phyloP scores from a whole-genome alignment of 1,284 basidiomycete genomes.

The Cryptococcus sp. region DNA sequence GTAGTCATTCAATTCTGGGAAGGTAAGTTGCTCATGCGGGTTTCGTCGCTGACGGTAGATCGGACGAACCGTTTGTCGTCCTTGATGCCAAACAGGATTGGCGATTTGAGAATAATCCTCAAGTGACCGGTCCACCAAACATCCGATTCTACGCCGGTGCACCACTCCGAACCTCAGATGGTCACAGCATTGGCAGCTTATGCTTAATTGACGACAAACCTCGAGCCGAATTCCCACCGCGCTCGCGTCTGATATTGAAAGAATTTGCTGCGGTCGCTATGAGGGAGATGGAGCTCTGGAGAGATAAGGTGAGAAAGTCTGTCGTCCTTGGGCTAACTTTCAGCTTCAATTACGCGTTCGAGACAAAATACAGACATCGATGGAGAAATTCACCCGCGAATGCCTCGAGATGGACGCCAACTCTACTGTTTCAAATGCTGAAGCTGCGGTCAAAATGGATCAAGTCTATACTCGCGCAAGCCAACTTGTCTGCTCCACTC shows the following conservation, averaged over 20 bases:
- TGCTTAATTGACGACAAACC: conserved; percentile 85
- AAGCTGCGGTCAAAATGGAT: conserved; percentile 65
- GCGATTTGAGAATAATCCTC: conserved; percentile 75
- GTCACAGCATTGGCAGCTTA: conserved; percentile 84
- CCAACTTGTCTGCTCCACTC: conserved; percentile 79
- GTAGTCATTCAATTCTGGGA: conserved; percentile 79
- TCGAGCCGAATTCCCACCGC: conserved; percentile 78
- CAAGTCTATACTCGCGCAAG: conserved; percentile 84
- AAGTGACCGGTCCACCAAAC: conserved; percentile 67
- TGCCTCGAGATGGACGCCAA: conserved; percentile 82
- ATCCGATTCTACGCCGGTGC: conserved; percentile 91
- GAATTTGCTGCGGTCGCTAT: conserved; percentile 93
- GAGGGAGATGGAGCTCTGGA: conserved; percentile 93
- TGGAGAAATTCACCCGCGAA: conserved; percentile 93
- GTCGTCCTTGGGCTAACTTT: conserved; percentile 6
- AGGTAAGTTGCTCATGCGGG: conserved; percentile 57
- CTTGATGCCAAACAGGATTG: conserved; percentile 80
- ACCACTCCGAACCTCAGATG: conserved; percentile 83
- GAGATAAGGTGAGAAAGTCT: conserved; percentile 68
- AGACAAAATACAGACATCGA: conserved; percentile 89
- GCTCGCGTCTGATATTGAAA: conserved; percentile 87
- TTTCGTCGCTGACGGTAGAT: conserved; percentile 54
- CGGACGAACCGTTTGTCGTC: conserved; percentile 84
- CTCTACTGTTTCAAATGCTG: conserved; percentile 29
- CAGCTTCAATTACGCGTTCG: conserved; percentile 86